Conservation (phyloP, 148 eudicot genomes). For the Talinum fruticosum region DNA sequence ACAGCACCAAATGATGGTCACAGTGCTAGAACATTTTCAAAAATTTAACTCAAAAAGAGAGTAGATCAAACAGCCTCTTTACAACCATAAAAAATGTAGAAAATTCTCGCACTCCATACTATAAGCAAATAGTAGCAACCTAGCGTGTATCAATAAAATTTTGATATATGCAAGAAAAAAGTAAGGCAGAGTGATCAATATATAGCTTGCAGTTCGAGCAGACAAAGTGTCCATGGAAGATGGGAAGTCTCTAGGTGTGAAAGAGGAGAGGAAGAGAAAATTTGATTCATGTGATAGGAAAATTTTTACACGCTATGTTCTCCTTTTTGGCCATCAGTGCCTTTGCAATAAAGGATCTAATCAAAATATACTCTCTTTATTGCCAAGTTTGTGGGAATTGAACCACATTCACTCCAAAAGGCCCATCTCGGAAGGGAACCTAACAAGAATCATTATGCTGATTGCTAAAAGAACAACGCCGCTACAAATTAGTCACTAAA, state of each 20-base stretch:
- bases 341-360: not conserved
- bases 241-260: not conserved
- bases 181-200: not conserved
- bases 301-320: not conserved
- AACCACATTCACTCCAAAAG: not conserved
- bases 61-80: not conserved
- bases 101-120: not conserved
- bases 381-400: not conserved
- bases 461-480: too few species aligned
- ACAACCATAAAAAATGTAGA: not conserved
- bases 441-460: not conserved
- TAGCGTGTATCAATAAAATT: not conserved
- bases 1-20: slow-evolving; percentile 1
- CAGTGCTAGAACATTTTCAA: not conserved
- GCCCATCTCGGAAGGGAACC: not conserved
- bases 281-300: not conserved
- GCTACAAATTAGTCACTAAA: too few species aligned
- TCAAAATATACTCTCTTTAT: not conserved
- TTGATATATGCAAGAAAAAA: not conserved
- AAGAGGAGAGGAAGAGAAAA: not conserved
- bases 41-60: not conserved
- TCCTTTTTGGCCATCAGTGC: not conserved
- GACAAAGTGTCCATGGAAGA: not conserved
- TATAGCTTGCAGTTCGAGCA: not conserved
- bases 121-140: too few species aligned